Evolutionary conservation across 805 yeast genomes (phyloP).

Genomic region (Candida taoyuanica): DNA sequence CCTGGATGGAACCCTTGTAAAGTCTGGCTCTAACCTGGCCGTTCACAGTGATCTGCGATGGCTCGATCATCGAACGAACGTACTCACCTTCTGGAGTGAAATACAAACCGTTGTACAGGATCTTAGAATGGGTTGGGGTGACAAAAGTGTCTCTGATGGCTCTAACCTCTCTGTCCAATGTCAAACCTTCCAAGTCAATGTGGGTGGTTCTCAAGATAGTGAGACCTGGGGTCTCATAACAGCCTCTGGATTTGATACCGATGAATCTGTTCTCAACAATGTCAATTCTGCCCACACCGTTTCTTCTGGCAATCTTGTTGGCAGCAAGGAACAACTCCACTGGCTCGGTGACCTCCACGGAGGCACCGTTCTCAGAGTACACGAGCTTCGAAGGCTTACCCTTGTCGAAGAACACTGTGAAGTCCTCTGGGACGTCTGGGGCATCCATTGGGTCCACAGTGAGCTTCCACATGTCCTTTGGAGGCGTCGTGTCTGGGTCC

Average conservation of each 20-base stretch:
- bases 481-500: constrained; percentile 98
- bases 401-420: constrained; percentile 73
- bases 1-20: constrained; percentile 82
- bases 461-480: constrained; percentile 99
- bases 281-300: constrained; percentile 99
- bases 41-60: constrained; percentile 92
- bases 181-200: constrained; percentile 94
- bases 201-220: constrained; percentile 92
- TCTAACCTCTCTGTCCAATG: constrained; percentile 96
- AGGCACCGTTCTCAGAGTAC: constrained; percentile 53
- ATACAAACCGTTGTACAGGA: constrained; percentile 95
- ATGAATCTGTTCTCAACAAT: constrained; percentile 98
- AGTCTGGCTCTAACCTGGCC: constrained; percentile 92
- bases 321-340: constrained; percentile 91
- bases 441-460: constrained; percentile 95
- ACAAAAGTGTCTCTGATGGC: constrained; percentile 95
- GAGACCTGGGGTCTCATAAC: constrained; percentile 99
- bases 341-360: constrained; percentile 69
- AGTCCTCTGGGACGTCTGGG: constrained; percentile 88
- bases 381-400: constrained; percentile 85
- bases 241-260: constrained; percentile 98
- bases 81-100: constrained; percentile 98
- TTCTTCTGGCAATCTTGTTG: constrained; percentile 94
- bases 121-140: constrained; percentile 83
- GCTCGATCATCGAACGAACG: constrained; percentile 87